Evolutionary conservation across 1,139 yeast species (phyloP), one percentile per base, ranked within the genome.

Genomic region (Debaryomyces coudertii): DNA sequence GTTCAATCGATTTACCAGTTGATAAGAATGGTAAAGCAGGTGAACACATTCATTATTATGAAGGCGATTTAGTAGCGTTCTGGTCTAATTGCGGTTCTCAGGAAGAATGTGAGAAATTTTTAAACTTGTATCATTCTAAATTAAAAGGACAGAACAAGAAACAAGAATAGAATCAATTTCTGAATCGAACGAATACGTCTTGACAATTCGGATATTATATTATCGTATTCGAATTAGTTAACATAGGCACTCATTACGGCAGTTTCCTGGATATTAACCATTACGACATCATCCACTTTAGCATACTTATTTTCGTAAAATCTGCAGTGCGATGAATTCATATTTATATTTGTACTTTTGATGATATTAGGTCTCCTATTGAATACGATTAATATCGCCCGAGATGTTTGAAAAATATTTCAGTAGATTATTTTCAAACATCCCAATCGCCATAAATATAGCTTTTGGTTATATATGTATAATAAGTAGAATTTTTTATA

Each of bases 241-340:
- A 93, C 99, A 65, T 90, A 90, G 14, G 97, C 97, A 48, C 97
- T 97, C 97, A 90, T 90, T 69, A 90, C 97, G 57, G 97, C 97
- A 60, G 90, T 90, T 68, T 90, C 97, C 76, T 90, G 96, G 62
- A 93, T 98, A 70, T 93, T 93, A 65, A 93, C 99, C 93, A 93
- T 92, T 54, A 93, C 98, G 57, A 93, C 95, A 68, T 95, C 99
- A 60, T 93, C 99, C 63, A 95, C 96, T 71, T 93, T 99, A 52
- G 99, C 99, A 76, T 86, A 93, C 71, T 92, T 92, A 82, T 92
- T 93, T 71, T 93, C 99, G 68, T 93, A 93, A 73, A 87, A 95
- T 76, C 99, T 86, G 77, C 97, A 92, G 69, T 89, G 85, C 44
- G 96, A 85, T 42, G 95, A 86, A 68, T 95, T 84, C 93, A 87